phyloP scores from a whole-genome alignment of 2,329 filamentous ascomycete genomes.

The Epicoccum sorghinum region DNA sequence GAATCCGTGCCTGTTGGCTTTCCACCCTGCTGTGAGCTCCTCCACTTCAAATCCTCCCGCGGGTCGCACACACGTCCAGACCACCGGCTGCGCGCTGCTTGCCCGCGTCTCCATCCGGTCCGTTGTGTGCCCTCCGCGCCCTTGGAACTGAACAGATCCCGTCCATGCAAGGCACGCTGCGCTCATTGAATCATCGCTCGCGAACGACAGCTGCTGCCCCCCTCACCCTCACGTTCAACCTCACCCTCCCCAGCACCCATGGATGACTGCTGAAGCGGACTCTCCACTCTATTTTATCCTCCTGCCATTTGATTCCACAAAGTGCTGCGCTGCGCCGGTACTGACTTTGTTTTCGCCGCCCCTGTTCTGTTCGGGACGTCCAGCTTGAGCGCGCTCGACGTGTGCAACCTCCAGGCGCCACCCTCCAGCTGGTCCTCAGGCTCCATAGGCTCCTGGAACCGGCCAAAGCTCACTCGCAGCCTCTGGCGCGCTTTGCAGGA shows the following conservation, averaged over 20 bases:
- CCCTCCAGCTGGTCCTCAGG: slow-evolving; percentile 22
- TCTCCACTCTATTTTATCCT: slow-evolving; percentile 1
- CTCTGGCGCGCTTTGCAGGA: slow-evolving; percentile 24
- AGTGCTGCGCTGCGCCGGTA: slow-evolving; percentile 7
- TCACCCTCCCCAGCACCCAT: slow-evolving; percentile 23
- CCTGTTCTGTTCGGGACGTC: slow-evolving; percentile 20
- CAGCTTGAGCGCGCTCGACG: slow-evolving; percentile 24
- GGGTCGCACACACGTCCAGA: slow-evolving; percentile 39
- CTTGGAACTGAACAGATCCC: slow-evolving; percentile 30
- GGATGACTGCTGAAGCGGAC: slow-evolving; percentile 12
- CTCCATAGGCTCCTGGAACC: slow-evolving; percentile 18
- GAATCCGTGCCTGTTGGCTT: slow-evolving; percentile 23
- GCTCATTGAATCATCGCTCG: slow-evolving; percentile 34
- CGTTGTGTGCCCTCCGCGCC: slow-evolving; percentile 29
- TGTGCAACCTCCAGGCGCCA: slow-evolving; percentile 37
- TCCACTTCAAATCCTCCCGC: slow-evolving; percentile 32
- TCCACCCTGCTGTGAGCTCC: slow-evolving; percentile 25
- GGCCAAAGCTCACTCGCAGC: slow-evolving; percentile 20
- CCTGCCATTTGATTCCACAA: not conserved
- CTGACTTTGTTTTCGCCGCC: slow-evolving; percentile 28
- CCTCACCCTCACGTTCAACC: slow-evolving; percentile 1
- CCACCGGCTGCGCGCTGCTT: slow-evolving; percentile 32
- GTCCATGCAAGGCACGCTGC: slow-evolving; percentile 47
- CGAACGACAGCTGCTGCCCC: slow-evolving; percentile 29
- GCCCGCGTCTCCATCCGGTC: slow-evolving; percentile 26